Evolutionary conservation across 2,329 filamentous ascomycete genomes (phyloP).

Genomic region (Davidsoniella eucalypti): DNA sequence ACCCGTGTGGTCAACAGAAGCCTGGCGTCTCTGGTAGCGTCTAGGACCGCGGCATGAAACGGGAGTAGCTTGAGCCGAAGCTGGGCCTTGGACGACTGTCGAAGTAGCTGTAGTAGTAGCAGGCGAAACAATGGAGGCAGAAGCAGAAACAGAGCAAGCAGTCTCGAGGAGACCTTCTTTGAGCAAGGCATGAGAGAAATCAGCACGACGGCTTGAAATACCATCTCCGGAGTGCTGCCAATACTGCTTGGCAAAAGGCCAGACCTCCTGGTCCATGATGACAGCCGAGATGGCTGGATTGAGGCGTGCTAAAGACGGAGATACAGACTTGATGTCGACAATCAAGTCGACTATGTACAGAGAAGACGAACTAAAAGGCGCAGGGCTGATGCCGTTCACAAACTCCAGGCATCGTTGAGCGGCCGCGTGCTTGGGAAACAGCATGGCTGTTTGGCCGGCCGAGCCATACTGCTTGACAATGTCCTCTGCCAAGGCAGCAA

Average conservation of each 20-base stretch:
- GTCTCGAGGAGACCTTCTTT: constrained; percentile 42
- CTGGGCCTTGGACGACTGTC: neutral
- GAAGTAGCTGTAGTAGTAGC: constrained; percentile 10
- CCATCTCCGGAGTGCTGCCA: constrained; percentile 97
- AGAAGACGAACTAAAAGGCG: constrained; percentile 30
- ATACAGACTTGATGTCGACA: constrained; percentile 38
- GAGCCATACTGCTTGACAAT: constrained; percentile 49
- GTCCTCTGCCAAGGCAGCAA: constrained; percentile 53
- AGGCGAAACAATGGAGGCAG: constrained; percentile 16
- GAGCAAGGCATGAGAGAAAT: constrained; percentile 69
- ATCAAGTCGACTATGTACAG: constrained; percentile 42
- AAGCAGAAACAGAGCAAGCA: constrained; percentile 16
- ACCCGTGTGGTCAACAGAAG: constrained; percentile 6
- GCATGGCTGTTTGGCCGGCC: constrained; percentile 51
- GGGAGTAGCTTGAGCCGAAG: constrained; percentile 14
- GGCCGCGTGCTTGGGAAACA: constrained; percentile 58
- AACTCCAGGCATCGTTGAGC: constrained; percentile 65
- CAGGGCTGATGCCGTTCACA: constrained; percentile 31
- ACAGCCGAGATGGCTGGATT: constrained; percentile 51
- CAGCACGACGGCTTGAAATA: constrained; percentile 75
- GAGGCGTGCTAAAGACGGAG: constrained; percentile 36
- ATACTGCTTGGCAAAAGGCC: constrained; percentile 69
- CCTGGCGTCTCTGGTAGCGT: constrained; percentile 16
- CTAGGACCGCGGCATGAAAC: constrained; percentile 26
- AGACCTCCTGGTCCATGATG: constrained; percentile 51